Evolutionary conservation across 306 rosid species (phyloP), one percentile per base, ranked within the genome.

Genomic region (Herpetospermum pedunculosum): DNA sequence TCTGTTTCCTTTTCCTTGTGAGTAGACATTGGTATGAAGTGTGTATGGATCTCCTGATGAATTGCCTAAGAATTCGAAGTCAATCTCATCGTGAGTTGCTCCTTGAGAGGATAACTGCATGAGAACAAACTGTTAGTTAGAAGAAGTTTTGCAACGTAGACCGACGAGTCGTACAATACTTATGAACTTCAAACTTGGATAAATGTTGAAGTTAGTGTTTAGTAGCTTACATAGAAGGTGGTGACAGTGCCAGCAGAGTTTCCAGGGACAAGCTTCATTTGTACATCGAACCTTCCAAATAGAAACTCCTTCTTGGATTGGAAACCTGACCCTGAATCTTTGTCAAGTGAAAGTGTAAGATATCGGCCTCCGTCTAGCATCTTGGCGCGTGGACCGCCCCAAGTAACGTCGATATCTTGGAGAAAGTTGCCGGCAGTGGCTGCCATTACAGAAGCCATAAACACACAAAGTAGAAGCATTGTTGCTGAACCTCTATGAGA

Each of bases 171-270:
- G n/a, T n/a, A n/a, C n/a, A n/a, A n/a, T n/a, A n/a, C n/a, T n/a
- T n/a, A n/a, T n/a, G n/a, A n/a, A n/a, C n/a, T n/a, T n/a, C n/a
- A n/a, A n/a, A n/a, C n/a, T n/a, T n/a, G n/a, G n/a, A n/a, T n/a
- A n/a, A n/a, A n/a, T n/a, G n/a, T n/a, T n/a, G n/a, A n/a, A n/a
- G n/a, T n/a, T n/a, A n/a, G n/a, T n/a, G n/a, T n/a, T n/a, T n/a
- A n/a, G n/a, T n/a, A n/a, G n/a, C n/a, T n/a, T n/a, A n/a, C 96
- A 49, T 92, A 92, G 40, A 79, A 92, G 21, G 96, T 80, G 38
- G 98, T 88, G 76, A 88, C 95, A 14, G 98, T 90, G 79, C 96
- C 95, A 62, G 95, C 98, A 11, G 98, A 92, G 78, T 92, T 87
- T 29, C 92, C 95, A 15, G 92, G 76, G 37, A 92, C 98, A 1